phyloP scores from a whole-genome alignment of 768 basidiomycete genomes.

The Gloeopeniophorella convolvens region DNA sequence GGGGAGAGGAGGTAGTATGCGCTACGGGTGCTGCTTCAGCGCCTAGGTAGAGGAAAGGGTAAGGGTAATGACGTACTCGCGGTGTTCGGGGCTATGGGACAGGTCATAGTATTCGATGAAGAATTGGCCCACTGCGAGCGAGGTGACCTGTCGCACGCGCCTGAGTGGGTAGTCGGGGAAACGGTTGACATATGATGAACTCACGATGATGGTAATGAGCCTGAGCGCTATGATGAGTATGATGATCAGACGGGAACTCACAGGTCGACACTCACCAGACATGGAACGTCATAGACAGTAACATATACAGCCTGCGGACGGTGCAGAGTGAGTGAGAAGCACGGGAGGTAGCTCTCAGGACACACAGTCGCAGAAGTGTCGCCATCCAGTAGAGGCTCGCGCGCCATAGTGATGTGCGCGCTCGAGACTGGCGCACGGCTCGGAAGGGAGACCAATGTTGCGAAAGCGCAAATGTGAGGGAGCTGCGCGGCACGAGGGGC shows the following conservation, averaged over 20 bases:
- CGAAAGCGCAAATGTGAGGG: constrained; percentile 43
- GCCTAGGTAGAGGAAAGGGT: background rate
- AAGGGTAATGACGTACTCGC: background rate
- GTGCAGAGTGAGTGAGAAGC: background rate
- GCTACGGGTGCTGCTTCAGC: background rate
- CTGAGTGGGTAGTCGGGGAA: background rate
- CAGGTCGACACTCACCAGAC: constrained; percentile 43
- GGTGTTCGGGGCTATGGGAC: constrained; percentile 20
- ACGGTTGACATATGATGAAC: constrained; percentile 16
- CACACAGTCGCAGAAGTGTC: constrained; percentile 60
- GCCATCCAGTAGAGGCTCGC: constrained; percentile 48
- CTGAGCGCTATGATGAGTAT: constrained; percentile 25
- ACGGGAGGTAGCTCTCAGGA: background rate
- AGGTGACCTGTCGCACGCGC: constrained; percentile 38
- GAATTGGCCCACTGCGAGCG: constrained; percentile 55
- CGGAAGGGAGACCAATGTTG: constrained; percentile 42
- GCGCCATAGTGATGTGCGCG: constrained; percentile 46
- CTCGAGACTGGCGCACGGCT: constrained; percentile 34
- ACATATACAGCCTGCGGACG: constrained; percentile 57
- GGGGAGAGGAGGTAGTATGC: constrained; percentile 1
- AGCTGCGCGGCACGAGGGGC: constrained; percentile 29
- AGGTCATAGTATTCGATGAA: constrained; percentile 40
- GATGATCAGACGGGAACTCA: too few species aligned
- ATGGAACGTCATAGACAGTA: constrained; percentile 66
- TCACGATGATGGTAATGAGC: constrained; percentile 44